Evolutionary conservation across 106 monocot species (phyloP), one percentile per base, ranked within the genome.

Genomic region (Gastrodia elata): DNA sequence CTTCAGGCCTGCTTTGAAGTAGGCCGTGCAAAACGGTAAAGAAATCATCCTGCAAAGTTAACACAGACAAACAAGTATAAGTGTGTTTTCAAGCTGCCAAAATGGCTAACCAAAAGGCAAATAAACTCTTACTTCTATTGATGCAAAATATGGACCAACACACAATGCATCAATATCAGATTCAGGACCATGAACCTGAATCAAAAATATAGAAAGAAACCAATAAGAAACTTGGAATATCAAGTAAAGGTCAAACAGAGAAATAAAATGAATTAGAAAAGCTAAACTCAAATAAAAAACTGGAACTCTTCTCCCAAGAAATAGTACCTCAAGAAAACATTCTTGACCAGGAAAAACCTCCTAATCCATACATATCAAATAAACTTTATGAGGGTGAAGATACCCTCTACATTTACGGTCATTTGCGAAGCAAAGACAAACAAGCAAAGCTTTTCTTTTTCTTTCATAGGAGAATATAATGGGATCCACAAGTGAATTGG

Each of bases 121-220:
- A 73, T 0, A 40, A 64, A 75, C 49, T 72, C 83, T 71, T 37
- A 83, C 83, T 76, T 83, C 83, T 37, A 83, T 6, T 11, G 74
- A 71, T 34, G 79, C 76, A 80, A 76, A 79, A 46, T 55, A 72
- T 41, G 83, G 79, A 68, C 71, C 83, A 32, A 76, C 41, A 39
- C 83, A 79, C 67, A 83, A 56, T 43, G 76, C 75, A 79, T 83
- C 83, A 42, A 79, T 83, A 68, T 83, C 83, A 79, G 83, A 83
- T 22, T 78, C 83, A 35, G 72, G 52, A 36, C 79, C 76, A 76
- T 83, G 76, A 46, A 83, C 83, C 83, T 78, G 71, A 41, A 74
- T 25, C 30, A 61, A 61, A 11, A 32, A 61, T 27, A 13, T 27
- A 13, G 52, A 61, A 61, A 61, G 30, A 61, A n/a, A n/a, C 14